Evolutionary conservation across 108 stramenopile species (phyloP), one percentile per base, ranked within the genome.

Genomic region (Poteriospumella lacustris): DNA sequence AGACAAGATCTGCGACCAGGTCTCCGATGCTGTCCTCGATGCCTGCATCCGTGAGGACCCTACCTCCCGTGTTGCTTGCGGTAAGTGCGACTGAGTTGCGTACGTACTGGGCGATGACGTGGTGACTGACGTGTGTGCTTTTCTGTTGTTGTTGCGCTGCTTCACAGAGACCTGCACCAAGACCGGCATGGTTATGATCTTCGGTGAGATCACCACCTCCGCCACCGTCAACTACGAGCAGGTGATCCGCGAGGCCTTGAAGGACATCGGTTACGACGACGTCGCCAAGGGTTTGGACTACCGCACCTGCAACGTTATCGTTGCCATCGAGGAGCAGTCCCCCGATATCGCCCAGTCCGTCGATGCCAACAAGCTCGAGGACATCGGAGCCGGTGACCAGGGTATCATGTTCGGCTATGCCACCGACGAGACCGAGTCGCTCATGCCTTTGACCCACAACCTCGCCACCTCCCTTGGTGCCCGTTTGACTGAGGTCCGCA

Each of bases 321-420:
- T 97, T 24, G 94, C 94, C 29, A 91, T 97, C 77, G 94, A 97
- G 82, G 94, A 97, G 81, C 96, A 97, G 85, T 91, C 91, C 40
- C 94, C 96, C 0, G 96, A 97, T 78, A 95, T 97, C 83, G 96
- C 94, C 44, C 94, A 95, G 85, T 88, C 90, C 31, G 96, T 97
- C 2, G 93, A 97, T 86, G 85, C 80, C 67, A 68, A 34, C 52
- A 92, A 93, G 75, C 85, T 92, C 52, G 94, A 95, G 69, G 96
- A 97, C 80, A 88, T 93, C 42, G 96, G 96, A 44, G 93, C 94
- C n/a, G 96, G 96, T n/a, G 96, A 97, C 84, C 94, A 93, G 85
- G 94, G 93, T 38, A 92, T 95, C 73, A 94, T 95, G 91, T 95
- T 97, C 87, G 96, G 96, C 15, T 97, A 95, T 79, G 96, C 96